Base-by-base conservation (phyloP, 2,329 filamentous ascomycete genomes). In the Cercospora nicotianae region DNA sequence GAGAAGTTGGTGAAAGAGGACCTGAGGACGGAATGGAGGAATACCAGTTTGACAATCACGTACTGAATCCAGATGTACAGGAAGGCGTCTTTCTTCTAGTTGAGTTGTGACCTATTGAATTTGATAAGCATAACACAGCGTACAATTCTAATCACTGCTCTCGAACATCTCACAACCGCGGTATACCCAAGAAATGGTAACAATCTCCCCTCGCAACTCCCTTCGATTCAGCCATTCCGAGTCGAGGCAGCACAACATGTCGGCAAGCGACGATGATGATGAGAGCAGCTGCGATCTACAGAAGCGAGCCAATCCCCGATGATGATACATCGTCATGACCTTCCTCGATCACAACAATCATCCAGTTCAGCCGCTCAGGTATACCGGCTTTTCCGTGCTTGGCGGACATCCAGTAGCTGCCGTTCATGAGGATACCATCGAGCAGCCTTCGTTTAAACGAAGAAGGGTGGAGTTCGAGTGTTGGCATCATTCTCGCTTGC, bases 41-140 rank as follows among this genome's bases (percentile, higher is more conserved):
- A 77, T 20, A 75, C 72, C 69, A 76, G 75, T 63, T 72, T 80
- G 8, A 77, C 71, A 57, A 68, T 82, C 69, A 78, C 79, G 58
- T 78, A 79, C 63, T 80, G 69, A 70, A 53, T 33, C 10, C 23
- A 8, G 13, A n/a, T 13, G 23, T 23, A 6, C 12, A n/a, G 23
- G 23, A 55, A 26, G 3, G 48, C 9, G 2, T 26, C 16, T 12
- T 1, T 55, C 5, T 1, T 55, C 23, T 3, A 10, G 7, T 16
- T 5, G 48, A 13, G 48, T n/a, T 23, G 23, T 26, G 48, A 55
- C 7, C 48, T 55, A 12, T 16, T 16, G 30, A 2, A 28, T n/a
- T 26, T 55, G 23, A 55, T 55, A 23, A 55, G 48, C 48, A 30
- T n/a, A 4, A n/a, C 48, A 28, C 6, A 30, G 23, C 23, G 23